These are phyloP conservation scores for Mycena indigotica DNA, from an alignment of 768 basidiomycete species.

Conservation along the genomic window DNA sequence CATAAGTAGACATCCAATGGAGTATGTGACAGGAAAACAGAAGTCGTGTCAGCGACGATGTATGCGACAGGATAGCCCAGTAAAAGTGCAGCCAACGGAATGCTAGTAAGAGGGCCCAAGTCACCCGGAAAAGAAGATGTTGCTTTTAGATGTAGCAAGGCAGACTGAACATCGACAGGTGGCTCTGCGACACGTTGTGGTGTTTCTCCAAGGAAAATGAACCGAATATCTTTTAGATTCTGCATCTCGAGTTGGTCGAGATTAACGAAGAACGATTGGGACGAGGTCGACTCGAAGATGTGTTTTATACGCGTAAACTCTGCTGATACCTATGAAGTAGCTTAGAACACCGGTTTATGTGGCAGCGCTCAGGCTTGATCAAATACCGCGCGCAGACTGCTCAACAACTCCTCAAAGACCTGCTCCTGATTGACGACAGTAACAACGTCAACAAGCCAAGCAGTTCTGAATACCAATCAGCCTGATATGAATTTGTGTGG, in stretches of 20 bases:
- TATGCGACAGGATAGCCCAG: conserved; percentile 67
- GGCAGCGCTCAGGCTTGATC: neutral
- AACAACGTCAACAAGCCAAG: conserved; percentile 55
- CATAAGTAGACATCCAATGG: conserved; percentile 56
- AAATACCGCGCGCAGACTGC: conserved; percentile 41
- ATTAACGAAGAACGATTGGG: conserved; percentile 63
- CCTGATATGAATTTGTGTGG: conserved; percentile 2
- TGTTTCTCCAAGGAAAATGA: conserved; percentile 22
- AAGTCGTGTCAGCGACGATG: conserved; percentile 31
- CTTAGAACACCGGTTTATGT: neutral
- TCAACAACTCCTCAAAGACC: conserved; percentile 40
- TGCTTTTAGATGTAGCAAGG: neutral
- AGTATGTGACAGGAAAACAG: conserved; percentile 46
- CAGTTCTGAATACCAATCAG: conserved; percentile 35
- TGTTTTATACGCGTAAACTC: conserved; percentile 46
- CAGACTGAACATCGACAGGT: conserved; percentile 15
- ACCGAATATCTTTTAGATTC: neutral
- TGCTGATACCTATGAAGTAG: conserved; percentile 16
- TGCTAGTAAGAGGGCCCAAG: conserved; percentile 29
- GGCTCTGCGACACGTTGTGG: conserved; percentile 18
- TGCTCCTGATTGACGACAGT: conserved; percentile 35
- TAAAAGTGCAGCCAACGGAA: conserved; percentile 61
- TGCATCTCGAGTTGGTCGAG: conserved; percentile 14
- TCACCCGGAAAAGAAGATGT: conserved; percentile 33
- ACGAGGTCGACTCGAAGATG: conserved; percentile 46